A percentile compares a stretch with the other conserved stretches of the same genome.
Evolutionary conservation across 2,329 filamentous ascomycete genomes (phyloP).

Genomic region (Hypoxylon sp.): DNA sequence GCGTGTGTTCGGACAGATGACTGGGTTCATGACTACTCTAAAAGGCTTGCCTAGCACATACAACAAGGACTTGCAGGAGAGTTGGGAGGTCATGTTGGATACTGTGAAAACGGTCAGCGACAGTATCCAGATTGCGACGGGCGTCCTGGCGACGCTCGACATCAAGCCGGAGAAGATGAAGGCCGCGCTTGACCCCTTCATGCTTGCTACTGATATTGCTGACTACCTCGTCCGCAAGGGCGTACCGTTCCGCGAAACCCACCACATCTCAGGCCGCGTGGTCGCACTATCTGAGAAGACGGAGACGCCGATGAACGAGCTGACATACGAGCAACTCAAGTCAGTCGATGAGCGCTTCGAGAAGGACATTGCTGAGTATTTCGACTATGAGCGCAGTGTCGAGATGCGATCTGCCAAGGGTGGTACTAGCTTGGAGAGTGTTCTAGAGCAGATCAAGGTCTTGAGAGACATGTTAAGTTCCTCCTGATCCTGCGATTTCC

Average conservation of each 20-base stretch:
- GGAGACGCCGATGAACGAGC: slow-evolving; percentile 78
- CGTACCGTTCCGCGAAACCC: slow-evolving; percentile 86
- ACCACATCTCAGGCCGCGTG: slow-evolving; percentile 77
- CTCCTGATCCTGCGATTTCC: slow-evolving; percentile 33
- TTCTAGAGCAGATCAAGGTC: slow-evolving; percentile 74
- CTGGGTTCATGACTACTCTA: slow-evolving; percentile 81
- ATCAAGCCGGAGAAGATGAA: slow-evolving; percentile 82
- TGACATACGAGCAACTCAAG: slow-evolving; percentile 77
- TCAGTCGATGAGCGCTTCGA: slow-evolving; percentile 75
- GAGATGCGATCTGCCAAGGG: slow-evolving; percentile 84
- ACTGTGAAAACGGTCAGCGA: slow-evolving; percentile 85
- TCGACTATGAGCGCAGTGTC: slow-evolving; percentile 87
- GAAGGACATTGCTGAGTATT: slow-evolving; percentile 77
- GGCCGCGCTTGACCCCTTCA: slow-evolving; percentile 83
- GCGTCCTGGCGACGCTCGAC: slow-evolving; percentile 71
- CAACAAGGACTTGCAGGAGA: slow-evolving; percentile 95
- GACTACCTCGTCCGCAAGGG: slow-evolving; percentile 78
- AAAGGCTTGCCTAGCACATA: slow-evolving; percentile 84
- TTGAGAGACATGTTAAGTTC: slow-evolving; percentile 58
- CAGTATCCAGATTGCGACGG: slow-evolving; percentile 85
- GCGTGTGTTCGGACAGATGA: slow-evolving; percentile 65
- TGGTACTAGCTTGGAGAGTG: slow-evolving; percentile 80
- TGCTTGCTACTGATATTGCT: slow-evolving; percentile 82
- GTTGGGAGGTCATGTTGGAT: slow-evolving; percentile 87
- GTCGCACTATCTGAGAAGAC: slow-evolving; percentile 80